Conservation (phyloP, 257 asterid species). For the Lavandula angustifolia region DNA sequence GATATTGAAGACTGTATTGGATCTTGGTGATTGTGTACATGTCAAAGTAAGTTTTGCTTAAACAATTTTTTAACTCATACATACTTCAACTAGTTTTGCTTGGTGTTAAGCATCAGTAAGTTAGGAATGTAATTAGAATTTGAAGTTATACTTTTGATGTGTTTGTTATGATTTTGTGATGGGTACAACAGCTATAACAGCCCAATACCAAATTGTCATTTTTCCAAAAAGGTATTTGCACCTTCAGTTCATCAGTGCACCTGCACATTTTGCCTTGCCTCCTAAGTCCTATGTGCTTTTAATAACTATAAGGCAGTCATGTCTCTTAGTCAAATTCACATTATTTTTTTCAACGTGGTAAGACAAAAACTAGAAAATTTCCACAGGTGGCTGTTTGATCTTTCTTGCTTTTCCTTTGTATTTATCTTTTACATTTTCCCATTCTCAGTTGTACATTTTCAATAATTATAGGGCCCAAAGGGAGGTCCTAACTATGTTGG, state of each 20-base stretch:
- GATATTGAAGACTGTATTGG: slow-evolving; percentile 35
- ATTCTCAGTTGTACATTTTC: slow-evolving; percentile 20
- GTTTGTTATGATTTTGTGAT: background rate
- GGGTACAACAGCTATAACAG: background rate
- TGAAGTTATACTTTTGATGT: background rate
- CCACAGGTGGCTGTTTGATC: background rate
- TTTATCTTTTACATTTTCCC: slow-evolving; percentile 19
- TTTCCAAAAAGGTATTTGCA: background rate
- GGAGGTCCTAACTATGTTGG: slow-evolving; percentile 49
- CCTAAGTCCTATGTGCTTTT: background rate
- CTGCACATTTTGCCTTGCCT: no score
- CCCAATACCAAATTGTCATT: background rate
- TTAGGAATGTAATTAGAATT: background rate
- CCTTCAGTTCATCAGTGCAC: background rate
- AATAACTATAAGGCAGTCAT: background rate
- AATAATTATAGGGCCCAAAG: slow-evolving; percentile 42
- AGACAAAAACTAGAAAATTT: background rate
- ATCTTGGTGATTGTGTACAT: slow-evolving; percentile 53
- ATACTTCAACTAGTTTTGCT: background rate
- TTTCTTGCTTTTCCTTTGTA: background rate
- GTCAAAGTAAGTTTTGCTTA: slow-evolving; percentile 42
- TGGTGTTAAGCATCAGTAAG: background rate
- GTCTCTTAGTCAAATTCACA: background rate
- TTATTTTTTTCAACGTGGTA: background rate
- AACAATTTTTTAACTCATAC: background rate